Evolutionary conservation across 2,329 filamentous ascomycete species (phyloP).

Genomic region (Penicillium sclerotiorum): DNA sequence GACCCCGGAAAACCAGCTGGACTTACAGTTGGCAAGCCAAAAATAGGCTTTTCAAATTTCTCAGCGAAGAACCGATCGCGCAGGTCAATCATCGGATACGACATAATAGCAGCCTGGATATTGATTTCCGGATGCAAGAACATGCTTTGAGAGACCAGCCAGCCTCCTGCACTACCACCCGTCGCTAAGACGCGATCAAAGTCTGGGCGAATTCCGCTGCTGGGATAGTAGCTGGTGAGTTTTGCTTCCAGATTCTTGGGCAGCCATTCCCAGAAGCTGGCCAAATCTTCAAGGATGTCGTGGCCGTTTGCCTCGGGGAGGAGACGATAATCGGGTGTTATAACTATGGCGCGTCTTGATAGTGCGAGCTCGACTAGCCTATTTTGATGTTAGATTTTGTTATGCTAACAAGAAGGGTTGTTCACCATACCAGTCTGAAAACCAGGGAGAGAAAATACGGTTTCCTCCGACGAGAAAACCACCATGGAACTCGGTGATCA

Average conservation of each 20-base stretch:
- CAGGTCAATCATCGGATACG: slow-evolving; percentile 12
- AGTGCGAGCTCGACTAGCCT: slow-evolving; percentile 11
- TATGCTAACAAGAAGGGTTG: fast-evolving
- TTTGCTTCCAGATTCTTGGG: slow-evolving; percentile 1
- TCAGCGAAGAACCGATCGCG: slow-evolving; percentile 10
- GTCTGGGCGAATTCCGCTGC: background rate
- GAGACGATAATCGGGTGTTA: slow-evolving; percentile 12
- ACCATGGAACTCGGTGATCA: slow-evolving; percentile 11
- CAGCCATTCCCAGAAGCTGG: slow-evolving; percentile 11
- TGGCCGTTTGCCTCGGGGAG: slow-evolving; percentile 13
- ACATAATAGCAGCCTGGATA: slow-evolving; percentile 5
- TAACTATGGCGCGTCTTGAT: slow-evolving; percentile 5
- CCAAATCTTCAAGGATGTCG: slow-evolving; percentile 10
- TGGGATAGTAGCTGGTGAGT: background rate
- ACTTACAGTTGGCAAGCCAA: slow-evolving; percentile 3
- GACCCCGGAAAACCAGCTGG: background rate
- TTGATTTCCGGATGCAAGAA: slow-evolving; percentile 10
- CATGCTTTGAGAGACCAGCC: slow-evolving; percentile 13
- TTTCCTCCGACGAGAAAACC: slow-evolving; percentile 10
- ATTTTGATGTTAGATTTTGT: background rate
- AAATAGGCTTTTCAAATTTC: slow-evolving; percentile 10
- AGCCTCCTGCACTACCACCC: slow-evolving; percentile 11
- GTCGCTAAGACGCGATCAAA: slow-evolving; percentile 2
- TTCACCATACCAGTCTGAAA: slow-evolving; percentile 8
- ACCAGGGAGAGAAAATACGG: slow-evolving; percentile 9